Conservation (phyloP, 371 early-diverging fungal species). For the Umbelopsis sp. region DNA sequence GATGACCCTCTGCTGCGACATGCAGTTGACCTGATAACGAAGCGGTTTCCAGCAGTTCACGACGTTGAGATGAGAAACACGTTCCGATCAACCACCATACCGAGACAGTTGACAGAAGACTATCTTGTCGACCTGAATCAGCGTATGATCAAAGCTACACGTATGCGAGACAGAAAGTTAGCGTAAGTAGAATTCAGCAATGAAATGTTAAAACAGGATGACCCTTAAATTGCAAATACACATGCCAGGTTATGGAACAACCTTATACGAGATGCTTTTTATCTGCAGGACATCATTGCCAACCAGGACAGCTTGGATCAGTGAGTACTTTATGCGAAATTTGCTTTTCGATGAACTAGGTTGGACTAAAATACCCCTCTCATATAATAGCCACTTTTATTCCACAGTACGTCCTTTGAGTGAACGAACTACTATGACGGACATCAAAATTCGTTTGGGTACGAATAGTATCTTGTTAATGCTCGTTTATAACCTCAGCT, state of each 20-base stretch:
- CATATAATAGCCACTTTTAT: constrained; percentile 44
- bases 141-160: constrained; percentile 61
- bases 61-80: constrained; percentile 35
- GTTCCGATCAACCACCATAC: constrained; percentile 37
- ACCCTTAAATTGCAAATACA: neutral
- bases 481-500: neutral
- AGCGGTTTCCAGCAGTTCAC: constrained; percentile 52
- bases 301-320: constrained; percentile 62
- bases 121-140: constrained; percentile 56
- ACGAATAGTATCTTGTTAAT: neutral
- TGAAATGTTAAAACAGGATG: neutral
- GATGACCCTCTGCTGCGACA: constrained; percentile 51
- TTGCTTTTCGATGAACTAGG: neutral
- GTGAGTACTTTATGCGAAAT: constrained; percentile 30
- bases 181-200: constrained; percentile 53
- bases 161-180: constrained; percentile 62
- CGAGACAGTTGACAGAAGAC: constrained; percentile 56
- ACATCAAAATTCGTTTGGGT: constrained; percentile 25
- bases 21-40: constrained; percentile 58
- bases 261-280: constrained; percentile 65
- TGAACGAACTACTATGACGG: constrained; percentile 21
- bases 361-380: neutral
- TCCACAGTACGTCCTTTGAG: constrained; percentile 46
- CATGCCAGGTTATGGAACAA: constrained; percentile 63
- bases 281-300: constrained; percentile 74